Evolutionary conservation across 2,329 filamentous ascomycete species (phyloP), one percentile per base, ranked within the genome.

Genomic region (Chaetomium sp.): DNA sequence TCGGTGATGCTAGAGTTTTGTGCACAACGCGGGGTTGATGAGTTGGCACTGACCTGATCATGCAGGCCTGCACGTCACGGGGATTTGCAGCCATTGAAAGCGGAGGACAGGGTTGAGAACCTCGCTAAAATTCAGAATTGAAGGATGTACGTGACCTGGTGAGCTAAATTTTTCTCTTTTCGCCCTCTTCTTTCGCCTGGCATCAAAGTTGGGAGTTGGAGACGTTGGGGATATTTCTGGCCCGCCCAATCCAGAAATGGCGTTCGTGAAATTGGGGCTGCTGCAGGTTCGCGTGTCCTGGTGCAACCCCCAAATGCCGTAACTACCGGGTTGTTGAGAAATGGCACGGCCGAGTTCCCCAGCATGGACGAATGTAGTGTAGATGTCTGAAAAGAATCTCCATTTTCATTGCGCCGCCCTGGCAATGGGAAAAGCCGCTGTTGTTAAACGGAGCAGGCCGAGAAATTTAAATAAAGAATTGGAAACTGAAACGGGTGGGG

Each of bases 41-140:
- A 59, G 65, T 55, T 67, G 63, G 61, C 64, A 67, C 45, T 56
- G 56, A 56, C 59, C 55, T 45, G 47, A 61, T 60, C 62, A 64
- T 63, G 62, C 63, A 59, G 41, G 51, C 42, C 12, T n/a, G 36
- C 54, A 38, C 34, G 41, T 34, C 27, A 45, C 9, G n/a, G n/a
- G 12, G 6, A 36, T 36, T 27, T 27, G 44, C 37, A 45, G 49
- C 56, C 45, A 45, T 40, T 43, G 48, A 37, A 27, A 27, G 19
- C 19, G 19, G 19, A 27, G 19, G 19, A 27, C 19, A 27, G 19
- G 19, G 19, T 27, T 27, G 19, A 27, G 19, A 27, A 27, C 19
- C 19, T 27, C 2, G 19, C 19, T 3, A 27, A 27, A 27, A 27
- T 27, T 3, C 19, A 27, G 19, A 27, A 27, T 27, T 27, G 19